Conservation (phyloP, 306 rosid species). For the Lathyrus aphaca region DNA sequence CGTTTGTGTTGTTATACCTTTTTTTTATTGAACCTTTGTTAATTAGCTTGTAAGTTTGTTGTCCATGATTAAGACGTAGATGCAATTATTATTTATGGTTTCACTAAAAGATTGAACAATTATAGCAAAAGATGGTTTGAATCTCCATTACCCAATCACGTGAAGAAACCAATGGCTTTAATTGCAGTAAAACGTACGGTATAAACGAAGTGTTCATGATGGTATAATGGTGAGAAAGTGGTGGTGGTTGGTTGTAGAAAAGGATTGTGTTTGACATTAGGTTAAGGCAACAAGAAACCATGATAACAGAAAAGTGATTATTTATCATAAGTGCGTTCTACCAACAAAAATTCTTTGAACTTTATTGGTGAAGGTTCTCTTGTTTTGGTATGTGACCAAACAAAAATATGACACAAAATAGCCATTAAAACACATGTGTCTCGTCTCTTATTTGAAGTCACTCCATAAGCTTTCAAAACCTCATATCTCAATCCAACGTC, state of each 20-base stretch:
- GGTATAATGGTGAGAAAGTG: constrained; percentile 42
- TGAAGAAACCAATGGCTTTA: constrained; percentile 30
- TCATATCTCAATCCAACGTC: no score
- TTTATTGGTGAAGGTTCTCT: background rate
- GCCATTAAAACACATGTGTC: no score
- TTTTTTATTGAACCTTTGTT: constrained; percentile 33
- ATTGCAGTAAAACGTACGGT: constrained; percentile 37
- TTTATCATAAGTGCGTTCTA: constrained; percentile 8
- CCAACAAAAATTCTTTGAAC: constrained; percentile 22
- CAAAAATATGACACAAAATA: no score
- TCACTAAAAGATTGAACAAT: constrained; percentile 50
- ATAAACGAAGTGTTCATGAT: constrained; percentile 34
- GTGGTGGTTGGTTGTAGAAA: constrained; percentile 67
- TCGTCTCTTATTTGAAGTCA: no score
- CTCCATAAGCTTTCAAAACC: no score
- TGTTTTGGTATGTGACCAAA: background rate
- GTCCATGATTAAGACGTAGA: constrained; percentile 63
- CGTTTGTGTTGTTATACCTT: background rate
- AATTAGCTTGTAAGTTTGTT: constrained; percentile 87
- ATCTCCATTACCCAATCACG: constrained; percentile 24
- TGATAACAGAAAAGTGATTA: constrained; percentile 31
- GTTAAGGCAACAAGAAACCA: constrained; percentile 16
- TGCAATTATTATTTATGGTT: constrained; percentile 48
- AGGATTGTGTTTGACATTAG: constrained; percentile 43
- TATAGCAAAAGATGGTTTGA: constrained; percentile 18